Percentiles rank a stretch among this genome's conserved stretches.
phyloP scores from a whole-genome alignment of 768 basidiomycete species.

The Chalciporus chontae region DNA sequence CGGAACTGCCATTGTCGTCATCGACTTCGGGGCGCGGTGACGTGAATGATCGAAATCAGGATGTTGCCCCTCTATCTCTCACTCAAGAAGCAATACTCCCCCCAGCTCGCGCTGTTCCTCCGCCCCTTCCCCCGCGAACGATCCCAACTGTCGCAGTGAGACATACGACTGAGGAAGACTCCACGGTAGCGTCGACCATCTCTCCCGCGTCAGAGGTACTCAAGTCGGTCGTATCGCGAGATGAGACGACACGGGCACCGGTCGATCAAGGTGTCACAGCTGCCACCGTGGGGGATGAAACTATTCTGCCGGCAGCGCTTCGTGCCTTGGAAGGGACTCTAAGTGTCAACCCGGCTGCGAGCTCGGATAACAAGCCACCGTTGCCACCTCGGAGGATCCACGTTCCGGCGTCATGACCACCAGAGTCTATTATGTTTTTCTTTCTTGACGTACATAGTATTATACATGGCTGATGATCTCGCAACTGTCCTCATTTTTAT shows the following conservation, averaged over 20 bases:
- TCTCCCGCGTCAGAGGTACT: constrained; percentile 52
- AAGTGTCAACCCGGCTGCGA: constrained; percentile 1
- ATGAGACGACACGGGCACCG: constrained; percentile 33
- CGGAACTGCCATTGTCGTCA: constrained; percentile 12
- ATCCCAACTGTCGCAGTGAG: constrained; percentile 30
- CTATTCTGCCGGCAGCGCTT: not conserved
- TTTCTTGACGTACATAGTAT: constrained; percentile 3
- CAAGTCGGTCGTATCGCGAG: constrained; percentile 52
- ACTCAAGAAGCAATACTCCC: constrained; percentile 18
- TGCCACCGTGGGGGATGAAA: constrained; percentile 1
- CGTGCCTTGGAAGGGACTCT: constrained; percentile 2
- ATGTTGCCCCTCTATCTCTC: constrained; percentile 29
- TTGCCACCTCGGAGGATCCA: constrained; percentile 32
- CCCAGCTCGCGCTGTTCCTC: constrained; percentile 31
- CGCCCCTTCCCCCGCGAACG: constrained; percentile 43
- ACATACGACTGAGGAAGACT: constrained; percentile 27
- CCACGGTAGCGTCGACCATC: constrained; percentile 14
- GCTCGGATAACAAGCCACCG: constrained; percentile 25
- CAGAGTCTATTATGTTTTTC: not conserved
- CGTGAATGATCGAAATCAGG: constrained; percentile 23
- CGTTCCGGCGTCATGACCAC: constrained; percentile 8
- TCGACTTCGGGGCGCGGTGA: constrained; percentile 11
- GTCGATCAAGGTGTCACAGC: constrained; percentile 17
- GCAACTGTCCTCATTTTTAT: not conserved
- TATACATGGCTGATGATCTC: not conserved